These are phyloP conservation scores for Geranium rotundifolium DNA, from an alignment of 345 rosid genomes.

Conservation along the genomic window DNA sequence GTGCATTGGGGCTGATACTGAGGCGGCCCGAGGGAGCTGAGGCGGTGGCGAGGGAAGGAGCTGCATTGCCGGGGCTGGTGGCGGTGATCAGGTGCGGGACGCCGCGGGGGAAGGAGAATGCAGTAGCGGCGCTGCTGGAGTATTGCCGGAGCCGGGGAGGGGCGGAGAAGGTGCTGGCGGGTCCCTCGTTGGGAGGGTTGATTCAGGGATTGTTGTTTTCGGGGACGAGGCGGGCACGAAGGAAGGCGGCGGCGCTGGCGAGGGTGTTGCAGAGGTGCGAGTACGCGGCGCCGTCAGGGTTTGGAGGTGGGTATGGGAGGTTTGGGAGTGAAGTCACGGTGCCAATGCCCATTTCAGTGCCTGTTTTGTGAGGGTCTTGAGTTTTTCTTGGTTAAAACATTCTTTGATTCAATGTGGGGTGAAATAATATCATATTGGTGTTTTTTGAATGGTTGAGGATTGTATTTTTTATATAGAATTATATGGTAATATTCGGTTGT, in stretches of 20 bases:
- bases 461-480: no score
- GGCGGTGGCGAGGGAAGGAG: slow-evolving; percentile 65
- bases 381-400: no score
- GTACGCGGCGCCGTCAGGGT: slow-evolving; percentile 13
- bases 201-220: slow-evolving; percentile 69
- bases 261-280: slow-evolving; percentile 78
- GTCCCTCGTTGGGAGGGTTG: slow-evolving; percentile 71
- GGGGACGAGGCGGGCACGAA: slow-evolving; percentile 83
- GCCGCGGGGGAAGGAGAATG: slow-evolving; percentile 89
- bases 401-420: no score
- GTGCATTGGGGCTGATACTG: slow-evolving; percentile 73
- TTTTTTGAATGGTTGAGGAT: no score
- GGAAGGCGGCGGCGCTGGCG: slow-evolving; percentile 90
- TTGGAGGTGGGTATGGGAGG: not conserved
- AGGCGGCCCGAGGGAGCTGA: slow-evolving; percentile 70
- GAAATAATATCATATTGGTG: no score
- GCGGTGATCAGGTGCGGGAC: slow-evolving; percentile 88
- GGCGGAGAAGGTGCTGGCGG: slow-evolving; percentile 53
- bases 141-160: slow-evolving; percentile 72
- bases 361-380: no score
- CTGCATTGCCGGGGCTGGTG: slow-evolving; percentile 55
- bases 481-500: no score
- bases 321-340: slow-evolving; percentile 1
- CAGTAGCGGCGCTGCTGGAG: slow-evolving; percentile 88
- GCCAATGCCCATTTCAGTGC: no score